Evolutionary conservation across 2,329 filamentous ascomycete species (phyloP).

Genomic region (Pezicula neosporulosa): DNA sequence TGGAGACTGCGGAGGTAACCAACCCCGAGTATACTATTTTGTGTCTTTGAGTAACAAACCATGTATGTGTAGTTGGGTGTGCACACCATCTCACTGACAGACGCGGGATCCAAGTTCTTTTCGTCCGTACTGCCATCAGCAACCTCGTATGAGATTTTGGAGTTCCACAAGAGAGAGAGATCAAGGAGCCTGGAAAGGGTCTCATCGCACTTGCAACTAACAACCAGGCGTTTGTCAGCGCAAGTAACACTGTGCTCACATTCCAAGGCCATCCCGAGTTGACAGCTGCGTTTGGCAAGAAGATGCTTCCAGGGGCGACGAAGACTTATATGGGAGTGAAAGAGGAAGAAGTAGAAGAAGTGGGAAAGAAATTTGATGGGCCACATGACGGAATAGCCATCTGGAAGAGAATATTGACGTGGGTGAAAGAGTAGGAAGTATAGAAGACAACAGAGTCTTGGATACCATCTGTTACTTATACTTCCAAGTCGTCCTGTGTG

Average conservation of each 20-base stretch:
- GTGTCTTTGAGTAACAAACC: background rate
- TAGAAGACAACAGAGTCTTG: too few species aligned
- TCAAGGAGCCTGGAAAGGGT: conserved; percentile 28
- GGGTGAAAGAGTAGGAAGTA: conserved; percentile 5
- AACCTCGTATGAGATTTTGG: conserved; percentile 30
- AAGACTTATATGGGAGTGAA: conserved; percentile 35
- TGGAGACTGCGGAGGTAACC: conserved; percentile 34
- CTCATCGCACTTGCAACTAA: conserved; percentile 33
- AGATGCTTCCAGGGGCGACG: conserved; percentile 31
- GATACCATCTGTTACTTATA: too few species aligned
- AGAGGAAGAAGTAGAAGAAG: conserved; percentile 23
- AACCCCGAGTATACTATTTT: background rate
- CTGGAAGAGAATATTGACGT: conserved; percentile 29
- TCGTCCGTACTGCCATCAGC: conserved; percentile 10
- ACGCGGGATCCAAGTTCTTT: conserved; percentile 35
- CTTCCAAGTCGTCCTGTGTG: too few species aligned
- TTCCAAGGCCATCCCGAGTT: conserved; percentile 45
- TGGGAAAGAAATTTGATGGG: conserved; percentile 26
- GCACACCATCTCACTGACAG: conserved; percentile 33
- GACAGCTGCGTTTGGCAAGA: conserved; percentile 34
- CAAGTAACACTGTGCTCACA: conserved; percentile 35
- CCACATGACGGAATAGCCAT: conserved; percentile 35
- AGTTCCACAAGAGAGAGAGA: conserved; percentile 41
- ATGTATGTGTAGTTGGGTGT: conserved; percentile 30
- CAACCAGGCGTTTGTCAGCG: conserved; percentile 36